Percentiles rank a stretch among this genome's conserved stretches.
Evolutionary conservation across 164 flowering plant genomes (phyloP).

Genomic region (Buxus sempervirens): DNA sequence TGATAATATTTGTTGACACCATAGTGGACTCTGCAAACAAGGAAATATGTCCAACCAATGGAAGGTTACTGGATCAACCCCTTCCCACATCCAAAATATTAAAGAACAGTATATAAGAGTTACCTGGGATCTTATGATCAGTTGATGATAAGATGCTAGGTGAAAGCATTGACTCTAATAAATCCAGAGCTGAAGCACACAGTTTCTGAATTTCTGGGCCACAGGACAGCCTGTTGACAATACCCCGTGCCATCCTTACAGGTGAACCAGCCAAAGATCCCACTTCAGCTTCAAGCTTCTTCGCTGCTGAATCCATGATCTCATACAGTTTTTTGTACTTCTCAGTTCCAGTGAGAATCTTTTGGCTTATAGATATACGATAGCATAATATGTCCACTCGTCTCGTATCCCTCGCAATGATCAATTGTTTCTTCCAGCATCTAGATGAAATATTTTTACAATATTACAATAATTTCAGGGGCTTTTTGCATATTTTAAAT

Average conservation of each 20-base stretch:
- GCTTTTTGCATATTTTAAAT: neutral
- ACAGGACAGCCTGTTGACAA: slow-evolving; percentile 87
- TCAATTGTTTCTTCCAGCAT: slow-evolving; percentile 82
- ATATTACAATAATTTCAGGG: neutral
- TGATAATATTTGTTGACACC: slow-evolving; percentile 32
- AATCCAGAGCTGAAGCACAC: slow-evolving; percentile 67
- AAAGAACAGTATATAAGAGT: neutral
- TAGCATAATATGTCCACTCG: slow-evolving; percentile 84
- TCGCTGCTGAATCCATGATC: slow-evolving; percentile 62
- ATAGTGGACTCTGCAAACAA: slow-evolving; percentile 34
- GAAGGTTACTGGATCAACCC: neutral
- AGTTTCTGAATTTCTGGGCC: slow-evolving; percentile 83
- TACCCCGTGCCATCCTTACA: slow-evolving; percentile 77
- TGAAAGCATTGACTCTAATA: slow-evolving; percentile 47
- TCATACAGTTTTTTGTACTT: slow-evolving; percentile 51
- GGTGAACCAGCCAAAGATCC: slow-evolving; percentile 80
- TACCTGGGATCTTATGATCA: slow-evolving; percentile 30
- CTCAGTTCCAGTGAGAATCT: slow-evolving; percentile 59
- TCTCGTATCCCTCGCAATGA: slow-evolving; percentile 79
- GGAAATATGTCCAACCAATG: neutral
- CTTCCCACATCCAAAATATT: neutral
- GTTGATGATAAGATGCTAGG: slow-evolving; percentile 16
- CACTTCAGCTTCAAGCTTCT: slow-evolving; percentile 77
- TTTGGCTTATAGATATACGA: slow-evolving; percentile 68
- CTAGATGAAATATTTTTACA: slow-evolving; percentile 27